Conservation (phyloP, 768 basidiomycete species). For the Tephrocybe sp. region DNA sequence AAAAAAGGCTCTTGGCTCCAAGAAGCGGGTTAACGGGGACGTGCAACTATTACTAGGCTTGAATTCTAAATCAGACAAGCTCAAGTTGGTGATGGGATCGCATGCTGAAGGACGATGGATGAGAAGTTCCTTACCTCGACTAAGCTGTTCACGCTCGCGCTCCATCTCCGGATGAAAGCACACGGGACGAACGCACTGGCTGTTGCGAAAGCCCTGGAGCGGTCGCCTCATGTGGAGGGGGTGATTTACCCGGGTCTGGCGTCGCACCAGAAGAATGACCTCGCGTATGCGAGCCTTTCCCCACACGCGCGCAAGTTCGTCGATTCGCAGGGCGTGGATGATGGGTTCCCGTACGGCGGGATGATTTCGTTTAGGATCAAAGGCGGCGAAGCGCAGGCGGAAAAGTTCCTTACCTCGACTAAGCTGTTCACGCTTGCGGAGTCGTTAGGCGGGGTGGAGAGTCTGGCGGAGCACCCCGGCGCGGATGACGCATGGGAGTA, state of each 20-base stretch:
- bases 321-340: conserved; percentile 34
- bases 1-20: too few relatives aligned
- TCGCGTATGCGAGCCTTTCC: conserved; percentile 63
- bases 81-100: conserved; percentile 64
- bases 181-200: conserved; percentile 83
- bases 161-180: conserved; percentile 82
- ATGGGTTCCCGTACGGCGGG: conserved; percentile 86
- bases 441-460: conserved; percentile 90
- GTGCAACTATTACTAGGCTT: too few relatives aligned
- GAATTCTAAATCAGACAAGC: too few relatives aligned
- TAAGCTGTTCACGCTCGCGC: conserved; percentile 76
- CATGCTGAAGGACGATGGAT: conserved; percentile 89
- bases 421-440: conserved; percentile 82
- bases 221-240: conserved; percentile 61
- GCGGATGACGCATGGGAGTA: conserved; percentile 84
- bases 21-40: too few relatives aligned
- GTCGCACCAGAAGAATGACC: conserved; percentile 61
- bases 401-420: conserved; percentile 64
- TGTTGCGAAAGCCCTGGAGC: conserved; percentile 63
- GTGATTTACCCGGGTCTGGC: conserved; percentile 87
- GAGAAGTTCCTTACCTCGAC: conserved; percentile 66
- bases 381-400: conserved; percentile 52
- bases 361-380: conserved; percentile 82
- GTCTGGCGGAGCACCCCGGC: conserved; percentile 84
- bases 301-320: conserved; percentile 72